Conservation (phyloP, 495 filamentous ascomycete genomes). For the Penicillium steckii region DNA sequence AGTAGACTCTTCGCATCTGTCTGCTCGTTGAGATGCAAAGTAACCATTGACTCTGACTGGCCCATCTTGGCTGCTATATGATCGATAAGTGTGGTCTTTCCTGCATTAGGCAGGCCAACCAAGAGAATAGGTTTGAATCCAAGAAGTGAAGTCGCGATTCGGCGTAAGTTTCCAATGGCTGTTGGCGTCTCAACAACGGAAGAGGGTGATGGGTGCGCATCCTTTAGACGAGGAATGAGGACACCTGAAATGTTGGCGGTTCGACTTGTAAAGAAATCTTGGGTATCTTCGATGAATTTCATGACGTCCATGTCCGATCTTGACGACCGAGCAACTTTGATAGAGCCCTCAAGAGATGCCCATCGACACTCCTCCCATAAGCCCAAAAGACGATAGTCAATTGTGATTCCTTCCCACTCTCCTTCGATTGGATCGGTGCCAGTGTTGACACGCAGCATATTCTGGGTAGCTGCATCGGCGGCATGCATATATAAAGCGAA, state of each 20-base stretch:
- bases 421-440: constrained; percentile 60
- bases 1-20: constrained; percentile 94
- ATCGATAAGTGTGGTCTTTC: constrained; percentile 85
- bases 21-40: constrained; percentile 93
- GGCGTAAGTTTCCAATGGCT: constrained; percentile 64
- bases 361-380: constrained; percentile 70
- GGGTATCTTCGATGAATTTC: constrained; percentile 32
- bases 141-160: constrained; percentile 64
- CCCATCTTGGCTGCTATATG: constrained; percentile 76
- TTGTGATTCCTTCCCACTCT: constrained; percentile 68
- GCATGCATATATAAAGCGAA: constrained; percentile 75
- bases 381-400: constrained; percentile 83
- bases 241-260: constrained; percentile 59
- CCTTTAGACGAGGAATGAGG: constrained; percentile 63
- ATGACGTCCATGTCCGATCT: constrained; percentile 23
- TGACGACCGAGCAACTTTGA: constrained; percentile 18
- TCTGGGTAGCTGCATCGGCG: constrained; percentile 74
- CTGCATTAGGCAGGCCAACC: constrained; percentile 79
- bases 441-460: constrained; percentile 64
- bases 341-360: constrained; percentile 30
- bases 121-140: constrained; percentile 69
- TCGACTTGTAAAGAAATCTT: constrained; percentile 46
- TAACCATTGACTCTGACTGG: constrained; percentile 74
- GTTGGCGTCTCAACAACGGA: constrained; percentile 71
- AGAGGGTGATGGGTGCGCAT: constrained; percentile 41